Conservation (phyloP, 1,284 basidiomycete genomes). For the Coriolopsis trogii region DNA sequence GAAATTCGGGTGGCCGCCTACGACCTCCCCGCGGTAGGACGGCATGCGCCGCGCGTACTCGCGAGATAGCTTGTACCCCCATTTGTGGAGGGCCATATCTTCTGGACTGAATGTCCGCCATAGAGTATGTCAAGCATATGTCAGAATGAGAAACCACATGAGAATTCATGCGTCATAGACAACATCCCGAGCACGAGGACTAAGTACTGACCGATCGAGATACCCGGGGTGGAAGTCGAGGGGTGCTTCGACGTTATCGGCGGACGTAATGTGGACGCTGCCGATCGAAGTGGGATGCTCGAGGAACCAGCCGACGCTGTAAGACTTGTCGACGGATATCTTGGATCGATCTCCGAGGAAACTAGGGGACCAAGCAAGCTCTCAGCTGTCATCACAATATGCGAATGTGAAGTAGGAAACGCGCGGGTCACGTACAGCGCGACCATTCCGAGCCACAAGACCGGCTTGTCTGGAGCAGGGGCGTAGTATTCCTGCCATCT, state of each 20-base stretch:
- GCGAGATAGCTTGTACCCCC: constrained; percentile 38
- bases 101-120: constrained; percentile 18
- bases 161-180: too few species aligned
- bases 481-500: constrained; percentile 48
- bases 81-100: constrained; percentile 45
- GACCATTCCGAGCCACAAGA: constrained; percentile 39
- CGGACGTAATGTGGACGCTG: constrained; percentile 25
- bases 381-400: not conserved
- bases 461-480: constrained; percentile 50
- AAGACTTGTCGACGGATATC: constrained; percentile 35
- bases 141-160: too few species aligned
- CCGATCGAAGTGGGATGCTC: constrained; percentile 26
- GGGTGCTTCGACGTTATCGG: constrained; percentile 18
- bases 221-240: constrained; percentile 29
- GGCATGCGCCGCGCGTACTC: constrained; percentile 40
- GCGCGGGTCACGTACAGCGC: constrained; percentile 37
- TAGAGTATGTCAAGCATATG: too few species aligned
- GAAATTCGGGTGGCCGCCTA: constrained; percentile 35
- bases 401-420: not conserved
- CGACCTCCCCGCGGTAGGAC: constrained; percentile 38
- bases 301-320: constrained; percentile 35
- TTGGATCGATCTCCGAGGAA: constrained; percentile 31
- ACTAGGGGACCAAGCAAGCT: constrained; percentile 12
- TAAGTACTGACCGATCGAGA: constrained; percentile 23
- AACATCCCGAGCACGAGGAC: too few species aligned